Evolutionary conservation across 306 rosid species (phyloP).

Genomic region (Dryas alaskensis): DNA sequence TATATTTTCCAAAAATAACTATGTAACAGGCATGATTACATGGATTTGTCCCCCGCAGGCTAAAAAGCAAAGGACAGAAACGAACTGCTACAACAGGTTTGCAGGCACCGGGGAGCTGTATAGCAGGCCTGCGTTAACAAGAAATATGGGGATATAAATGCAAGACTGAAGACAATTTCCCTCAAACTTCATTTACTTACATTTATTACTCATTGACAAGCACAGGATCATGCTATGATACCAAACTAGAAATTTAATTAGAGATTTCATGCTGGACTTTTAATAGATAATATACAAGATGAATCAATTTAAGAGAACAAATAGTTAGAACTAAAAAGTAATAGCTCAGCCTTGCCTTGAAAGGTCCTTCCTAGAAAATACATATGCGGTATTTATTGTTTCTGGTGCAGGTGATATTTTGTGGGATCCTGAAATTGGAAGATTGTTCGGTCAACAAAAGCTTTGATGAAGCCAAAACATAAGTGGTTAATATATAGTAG

Average conservation of each 20-base stretch:
- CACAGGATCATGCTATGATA: background rate
- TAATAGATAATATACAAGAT: conserved; percentile 2
- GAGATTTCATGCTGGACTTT: conserved; percentile 11
- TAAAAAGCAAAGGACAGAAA: conserved; percentile 67
- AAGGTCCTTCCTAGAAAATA: conserved; percentile 81
- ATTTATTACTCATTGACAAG: conserved; percentile 14
- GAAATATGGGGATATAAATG: conserved; percentile 29
- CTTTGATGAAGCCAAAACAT: background rate
- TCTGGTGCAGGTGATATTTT: conserved; percentile 53
- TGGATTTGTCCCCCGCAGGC: conserved; percentile 59
- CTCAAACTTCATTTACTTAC: conserved; percentile 11
- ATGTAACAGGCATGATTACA: conserved; percentile 38
- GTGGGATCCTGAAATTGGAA: conserved; percentile 65
- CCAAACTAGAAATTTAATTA: background rate
- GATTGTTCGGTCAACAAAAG: conserved; percentile 21
- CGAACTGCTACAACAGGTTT: conserved; percentile 87
- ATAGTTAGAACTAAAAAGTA: conserved; percentile 17
- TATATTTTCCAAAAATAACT: conserved; percentile 9
- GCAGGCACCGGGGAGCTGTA: conserved; percentile 85
- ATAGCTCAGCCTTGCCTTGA: conserved; percentile 51
- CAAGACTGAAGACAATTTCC: conserved; percentile 20
- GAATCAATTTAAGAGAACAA: conserved; percentile 9
- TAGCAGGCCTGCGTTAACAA: conserved; percentile 66
- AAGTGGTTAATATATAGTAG: background rate
- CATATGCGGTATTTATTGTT: conserved; percentile 64